Evolutionary conservation across 352 stramenopile genomes (phyloP).

Genomic region (Peronosclerospora sorghi): DNA sequence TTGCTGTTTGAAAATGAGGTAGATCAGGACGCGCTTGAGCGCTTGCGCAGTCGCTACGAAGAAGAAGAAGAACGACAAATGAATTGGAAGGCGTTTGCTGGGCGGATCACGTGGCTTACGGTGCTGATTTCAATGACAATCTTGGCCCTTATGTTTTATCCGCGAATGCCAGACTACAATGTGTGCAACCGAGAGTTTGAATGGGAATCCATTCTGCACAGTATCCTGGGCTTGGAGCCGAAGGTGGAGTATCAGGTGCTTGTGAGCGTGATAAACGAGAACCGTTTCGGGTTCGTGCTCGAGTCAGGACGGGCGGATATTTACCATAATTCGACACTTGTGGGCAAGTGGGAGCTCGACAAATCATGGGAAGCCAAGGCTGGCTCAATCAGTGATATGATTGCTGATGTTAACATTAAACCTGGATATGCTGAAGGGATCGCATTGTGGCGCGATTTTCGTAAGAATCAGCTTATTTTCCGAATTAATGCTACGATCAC

Average conservation of each 20-base stretch:
- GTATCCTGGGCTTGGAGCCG: conserved; percentile 52
- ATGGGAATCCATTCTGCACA: conserved; percentile 79
- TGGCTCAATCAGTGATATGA: conserved; percentile 67
- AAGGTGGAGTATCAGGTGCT: conserved; percentile 82
- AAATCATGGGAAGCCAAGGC: conserved; percentile 51
- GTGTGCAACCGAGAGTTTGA: conserved; percentile 85
- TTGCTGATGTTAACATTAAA: conserved; percentile 61
- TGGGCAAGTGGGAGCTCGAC: conserved; percentile 65
- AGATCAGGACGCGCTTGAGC: conserved; percentile 40
- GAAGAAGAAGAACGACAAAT: conserved; percentile 30
- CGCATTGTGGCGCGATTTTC: conserved; percentile 59
- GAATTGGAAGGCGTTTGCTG: conserved; percentile 39
- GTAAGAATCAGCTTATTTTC: conserved; percentile 66
- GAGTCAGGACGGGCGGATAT: conserved; percentile 68
- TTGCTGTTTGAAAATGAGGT: conserved; percentile 49
- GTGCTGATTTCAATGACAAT: conserved; percentile 49
- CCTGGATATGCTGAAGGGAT: conserved; percentile 54
- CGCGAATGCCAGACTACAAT: conserved; percentile 80
- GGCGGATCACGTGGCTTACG: conserved; percentile 41
- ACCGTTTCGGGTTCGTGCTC: conserved; percentile 77
- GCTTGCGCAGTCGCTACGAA: conserved; percentile 32
- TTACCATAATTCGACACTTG: conserved; percentile 61
- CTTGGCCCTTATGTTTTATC: conserved; percentile 80
- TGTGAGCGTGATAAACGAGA: conserved; percentile 83
- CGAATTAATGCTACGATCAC: conserved; percentile 71